phyloP scores from a whole-genome alignment of 192 early-diverging fungal genomes.

The Chytriomyces confervae region DNA sequence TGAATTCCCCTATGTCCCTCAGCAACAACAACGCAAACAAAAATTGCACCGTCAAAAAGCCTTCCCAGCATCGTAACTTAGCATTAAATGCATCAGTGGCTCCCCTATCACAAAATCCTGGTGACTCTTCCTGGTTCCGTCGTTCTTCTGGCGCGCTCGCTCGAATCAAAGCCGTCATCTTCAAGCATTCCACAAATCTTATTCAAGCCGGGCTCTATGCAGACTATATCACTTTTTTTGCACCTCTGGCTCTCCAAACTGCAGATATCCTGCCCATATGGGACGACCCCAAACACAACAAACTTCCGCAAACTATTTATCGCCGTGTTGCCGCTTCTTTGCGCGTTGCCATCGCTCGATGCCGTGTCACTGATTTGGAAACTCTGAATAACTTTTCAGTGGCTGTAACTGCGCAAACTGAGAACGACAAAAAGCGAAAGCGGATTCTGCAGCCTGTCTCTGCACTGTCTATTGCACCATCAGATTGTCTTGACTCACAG shows the following conservation, averaged over 20 bases:
- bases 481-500: too few relatives aligned
- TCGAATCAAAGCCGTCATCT: not conserved
- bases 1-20: too few relatives aligned
- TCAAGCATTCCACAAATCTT: conserved; percentile 9
- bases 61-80: not conserved
- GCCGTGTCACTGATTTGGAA: too few relatives aligned
- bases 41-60: not conserved
- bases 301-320: conserved; percentile 9
- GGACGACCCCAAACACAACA: conserved; percentile 17
- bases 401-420: too few relatives aligned
- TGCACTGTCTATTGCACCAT: too few relatives aligned
- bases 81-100: not conserved
- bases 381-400: too few relatives aligned
- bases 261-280: conserved; percentile 12
- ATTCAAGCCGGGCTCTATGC: conserved; percentile 12
- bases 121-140: conserved; percentile 18
- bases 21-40: too few relatives aligned
- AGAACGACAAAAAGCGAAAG: too few relatives aligned
- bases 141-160: not conserved
- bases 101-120: not conserved
- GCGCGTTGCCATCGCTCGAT: not conserved
- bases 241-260: conserved; percentile 11
- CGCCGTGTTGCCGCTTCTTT: not conserved
- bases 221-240: conserved; percentile 22
- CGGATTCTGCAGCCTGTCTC: too few relatives aligned